Base-by-base conservation (phyloP, 2,329 filamentous ascomycete genomes). In the Colletotrichum neosansevieriae region DNA sequence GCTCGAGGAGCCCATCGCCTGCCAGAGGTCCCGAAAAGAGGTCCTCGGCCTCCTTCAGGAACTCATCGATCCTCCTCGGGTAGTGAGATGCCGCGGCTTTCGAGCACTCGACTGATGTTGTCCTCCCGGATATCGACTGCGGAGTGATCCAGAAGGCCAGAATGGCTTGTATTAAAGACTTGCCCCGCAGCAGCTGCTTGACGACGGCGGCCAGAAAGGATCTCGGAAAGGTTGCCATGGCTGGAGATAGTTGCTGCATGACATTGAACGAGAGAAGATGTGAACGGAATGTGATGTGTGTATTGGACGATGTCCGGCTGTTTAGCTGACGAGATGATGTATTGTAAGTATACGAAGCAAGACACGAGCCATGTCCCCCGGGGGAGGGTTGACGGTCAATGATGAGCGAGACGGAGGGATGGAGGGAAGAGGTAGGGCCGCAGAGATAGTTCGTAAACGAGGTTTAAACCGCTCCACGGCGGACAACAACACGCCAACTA, bases 161-260 rank as follows among this genome's bases (percentile, higher is more conserved):
- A 34, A 90, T 79, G 58, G 86, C 85, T 74, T 87, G 83, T 67
- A 90, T 76, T 70, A 90, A 79, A 57, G 87, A 87, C 79, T 86
- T 89, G 72, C 88, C 88, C 58, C 84, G 82, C 57, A 88, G 79
- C 63, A 90, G 81, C 73, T 86, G 87, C 79, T 84, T 88, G 76
- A 89, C 73, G 61, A 86, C 78, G 68, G 86, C 87, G 71, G 85
- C 81, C 69, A 87, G 73, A 73, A 90, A 79, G 54, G 83, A 82
- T 77, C 84, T 85, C 72, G 83, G 85, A 73, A 90, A 79, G 58
- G 81, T 83, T 75, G 84, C 80, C 87, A 90, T 90, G 76, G 84
- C 82, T 81, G 81, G 81, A 83, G 82, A 79, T 83, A 88, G 79
- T 73, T 83, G 79, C 79, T 80, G 83, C 83, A 84, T 82, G 78